Evolutionary conservation across 1,284 basidiomycete genomes (phyloP), one percentile per base, ranked within the genome.

Genomic region (Grifola frondosa): DNA sequence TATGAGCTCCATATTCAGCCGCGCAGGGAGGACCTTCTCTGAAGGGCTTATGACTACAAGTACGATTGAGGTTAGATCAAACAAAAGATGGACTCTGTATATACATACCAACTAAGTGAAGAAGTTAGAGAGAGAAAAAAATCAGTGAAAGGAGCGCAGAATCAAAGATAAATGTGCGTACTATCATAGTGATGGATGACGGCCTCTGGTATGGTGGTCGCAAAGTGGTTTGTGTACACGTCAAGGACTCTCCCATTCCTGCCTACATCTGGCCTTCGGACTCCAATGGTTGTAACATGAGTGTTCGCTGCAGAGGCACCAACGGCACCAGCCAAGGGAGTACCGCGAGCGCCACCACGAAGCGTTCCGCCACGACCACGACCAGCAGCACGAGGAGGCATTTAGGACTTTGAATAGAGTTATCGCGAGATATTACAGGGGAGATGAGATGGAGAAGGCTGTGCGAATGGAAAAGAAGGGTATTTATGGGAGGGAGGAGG

Each of bases 161-260:
- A n/a, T n/a, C 28, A 39, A 21, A 17, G 9, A 30, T 11, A 20
- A 24, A 30, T 36, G 34, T 16, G 59, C 80, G 44, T 50, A 84
- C 85, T 81, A 59, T 89, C 86, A 55, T 89, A 89, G 51, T 89
- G 85, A 45, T 82, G 72, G 21, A 88, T 87, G 15, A 77, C 74
- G 1, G 58, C 63, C 22, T 81, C 72, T 0, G 85, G 80, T 9
- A 86, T 77, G 0, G 71, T 67, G 3, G 79, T 75, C 22, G 57
- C 57, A 50, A 85, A 89, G 42, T 82, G 81, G 57, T 89, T 89
- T 19, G 84, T 79, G 22, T 56, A 66, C n/a, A 89, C 77, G 9
- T 64, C 62, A 6, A 81, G 60, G 5, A 60, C 49, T 29, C 63
- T 69, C 6, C 87, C 87, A 7, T 70, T 68, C 2, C 67, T 71